Percentiles rank a stretch among this genome's conserved stretches.
Conservation (phyloP, 768 basidiomycete genomes). For the Phanerodontia chrysosporium region DNA sequence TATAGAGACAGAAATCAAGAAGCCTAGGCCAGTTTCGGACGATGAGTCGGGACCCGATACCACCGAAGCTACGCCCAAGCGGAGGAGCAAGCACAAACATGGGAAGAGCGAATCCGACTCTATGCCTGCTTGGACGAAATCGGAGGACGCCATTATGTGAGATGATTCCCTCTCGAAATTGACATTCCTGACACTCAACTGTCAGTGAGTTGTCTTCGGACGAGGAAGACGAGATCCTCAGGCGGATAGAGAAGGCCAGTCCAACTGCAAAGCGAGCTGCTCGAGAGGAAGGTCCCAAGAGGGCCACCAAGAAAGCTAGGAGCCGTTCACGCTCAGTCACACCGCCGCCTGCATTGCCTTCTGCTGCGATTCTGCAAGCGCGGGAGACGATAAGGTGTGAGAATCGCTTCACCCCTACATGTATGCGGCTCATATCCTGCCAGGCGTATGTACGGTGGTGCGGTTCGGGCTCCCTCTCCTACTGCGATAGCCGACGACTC, state of each 20-base stretch:
- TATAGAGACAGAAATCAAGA: background rate
- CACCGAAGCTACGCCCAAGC: slow-evolving; percentile 1
- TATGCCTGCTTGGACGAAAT: slow-evolving; percentile 12
- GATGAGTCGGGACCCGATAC: background rate
- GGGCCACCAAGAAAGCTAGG: slow-evolving; percentile 33
- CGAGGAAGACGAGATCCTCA: slow-evolving; percentile 42
- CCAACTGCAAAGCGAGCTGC: slow-evolving; percentile 11
- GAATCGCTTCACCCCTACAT: background rate
- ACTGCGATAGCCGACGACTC: slow-evolving; percentile 40
- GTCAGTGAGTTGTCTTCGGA: slow-evolving; percentile 30
- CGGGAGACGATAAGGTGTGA: slow-evolving; percentile 56
- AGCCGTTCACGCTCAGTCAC: slow-evolving; percentile 73
- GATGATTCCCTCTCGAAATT: background rate
- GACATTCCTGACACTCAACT: background rate
- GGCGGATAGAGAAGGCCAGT: slow-evolving; percentile 21
- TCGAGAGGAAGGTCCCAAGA: background rate
- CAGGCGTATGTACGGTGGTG: slow-evolving; percentile 29
- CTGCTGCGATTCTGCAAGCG: slow-evolving; percentile 51
- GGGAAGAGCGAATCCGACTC: background rate
- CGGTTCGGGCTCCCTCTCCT: slow-evolving; percentile 48
- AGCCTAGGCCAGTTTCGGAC: background rate
- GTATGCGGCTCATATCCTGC: slow-evolving; percentile 12
- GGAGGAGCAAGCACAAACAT: background rate
- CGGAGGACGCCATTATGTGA: slow-evolving; percentile 10
- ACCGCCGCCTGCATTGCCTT: slow-evolving; percentile 63